Conservation (phyloP, 768 basidiomycete genomes). For the Auricularia heimuer region DNA sequence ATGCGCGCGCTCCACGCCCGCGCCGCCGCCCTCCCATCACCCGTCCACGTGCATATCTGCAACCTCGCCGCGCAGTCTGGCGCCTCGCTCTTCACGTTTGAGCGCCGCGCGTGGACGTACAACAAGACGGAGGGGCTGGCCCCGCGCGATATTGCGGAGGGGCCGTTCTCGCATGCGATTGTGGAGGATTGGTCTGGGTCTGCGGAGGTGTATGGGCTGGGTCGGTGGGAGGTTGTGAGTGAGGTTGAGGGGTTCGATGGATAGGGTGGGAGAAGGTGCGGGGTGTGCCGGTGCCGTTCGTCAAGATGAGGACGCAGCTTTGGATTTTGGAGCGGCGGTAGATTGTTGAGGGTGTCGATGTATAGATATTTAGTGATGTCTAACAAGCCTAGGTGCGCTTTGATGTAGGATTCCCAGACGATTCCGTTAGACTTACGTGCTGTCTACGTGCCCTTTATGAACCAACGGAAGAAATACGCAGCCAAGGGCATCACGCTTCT, state of each 20-base stretch:
- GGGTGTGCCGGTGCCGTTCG: slow-evolving; percentile 16
- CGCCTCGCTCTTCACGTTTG: slow-evolving; percentile 77
- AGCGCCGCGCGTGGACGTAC: slow-evolving; percentile 53
- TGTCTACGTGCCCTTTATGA: no score
- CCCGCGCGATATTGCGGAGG: slow-evolving; percentile 28
- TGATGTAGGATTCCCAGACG: no score
- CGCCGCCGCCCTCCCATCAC: slow-evolving; percentile 1
- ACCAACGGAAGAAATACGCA: no score
- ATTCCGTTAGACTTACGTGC: no score
- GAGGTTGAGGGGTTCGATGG: slow-evolving; percentile 34
- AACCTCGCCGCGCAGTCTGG: slow-evolving; percentile 87
- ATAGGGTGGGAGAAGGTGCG: slow-evolving; percentile 25
- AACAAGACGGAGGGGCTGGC: slow-evolving; percentile 71
- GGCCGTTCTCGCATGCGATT: slow-evolving; percentile 53
- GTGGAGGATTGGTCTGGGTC: slow-evolving; percentile 27
- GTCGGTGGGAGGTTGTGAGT: slow-evolving; percentile 35
- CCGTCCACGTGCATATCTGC: slow-evolving; percentile 66
- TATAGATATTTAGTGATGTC: no score
- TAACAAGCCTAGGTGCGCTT: no score
- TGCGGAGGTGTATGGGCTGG: slow-evolving; percentile 14
- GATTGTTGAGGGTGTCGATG: no score
- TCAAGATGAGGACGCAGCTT: slow-evolving; percentile 34
- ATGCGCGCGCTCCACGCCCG: slow-evolving; percentile 22
- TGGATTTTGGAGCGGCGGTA: slow-evolving; percentile 37
- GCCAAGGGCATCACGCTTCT: no score